These are phyloP conservation scores for Vigna unguiculata DNA, from an alignment of 306 rosid species.

Conservation along the genomic window DNA sequence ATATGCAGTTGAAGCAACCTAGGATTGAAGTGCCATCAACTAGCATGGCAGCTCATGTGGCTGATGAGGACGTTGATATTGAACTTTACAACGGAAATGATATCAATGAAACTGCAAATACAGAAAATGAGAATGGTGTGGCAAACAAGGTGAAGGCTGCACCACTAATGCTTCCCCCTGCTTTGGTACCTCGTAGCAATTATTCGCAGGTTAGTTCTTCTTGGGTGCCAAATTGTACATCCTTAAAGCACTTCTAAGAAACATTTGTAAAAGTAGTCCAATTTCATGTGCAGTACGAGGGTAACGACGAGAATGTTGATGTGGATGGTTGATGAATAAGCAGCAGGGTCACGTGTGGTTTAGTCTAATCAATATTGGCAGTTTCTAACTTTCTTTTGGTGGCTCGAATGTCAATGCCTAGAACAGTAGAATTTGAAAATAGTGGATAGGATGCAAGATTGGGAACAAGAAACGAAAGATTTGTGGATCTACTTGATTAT, in stretches of 20 bases:
- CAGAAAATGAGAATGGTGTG: constrained; percentile 53
- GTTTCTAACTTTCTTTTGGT: constrained; percentile 34
- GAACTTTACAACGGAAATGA: constrained; percentile 59
- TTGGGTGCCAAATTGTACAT: constrained; percentile 9
- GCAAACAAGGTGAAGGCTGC: constrained; percentile 46
- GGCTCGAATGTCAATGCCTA: constrained; percentile 26
- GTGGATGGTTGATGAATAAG: constrained; percentile 68
- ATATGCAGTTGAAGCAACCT: constrained; percentile 68
- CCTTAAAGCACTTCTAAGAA: constrained; percentile 31
- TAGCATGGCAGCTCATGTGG: constrained; percentile 86
- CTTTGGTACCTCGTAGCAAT: constrained; percentile 54
- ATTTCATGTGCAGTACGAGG: constrained; percentile 70
- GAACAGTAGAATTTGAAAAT: constrained; percentile 27
- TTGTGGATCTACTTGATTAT: constrained; percentile 27
- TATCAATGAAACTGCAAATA: constrained; percentile 46
- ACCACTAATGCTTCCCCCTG: constrained; percentile 64
- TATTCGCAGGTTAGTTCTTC: constrained; percentile 65
- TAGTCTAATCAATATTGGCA: constrained; percentile 18
- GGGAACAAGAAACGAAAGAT: constrained; percentile 28
- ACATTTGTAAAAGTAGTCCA: constrained; percentile 39
- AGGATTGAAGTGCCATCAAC: constrained; percentile 65
- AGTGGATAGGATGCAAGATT: constrained; percentile 29
- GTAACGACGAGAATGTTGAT: constrained; percentile 63
- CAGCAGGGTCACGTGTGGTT: constrained; percentile 38
- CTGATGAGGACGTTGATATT: constrained; percentile 79